Evolutionary conservation across 352 stramenopile genomes (phyloP).

Genomic region (Pythium apleroticum): DNA sequence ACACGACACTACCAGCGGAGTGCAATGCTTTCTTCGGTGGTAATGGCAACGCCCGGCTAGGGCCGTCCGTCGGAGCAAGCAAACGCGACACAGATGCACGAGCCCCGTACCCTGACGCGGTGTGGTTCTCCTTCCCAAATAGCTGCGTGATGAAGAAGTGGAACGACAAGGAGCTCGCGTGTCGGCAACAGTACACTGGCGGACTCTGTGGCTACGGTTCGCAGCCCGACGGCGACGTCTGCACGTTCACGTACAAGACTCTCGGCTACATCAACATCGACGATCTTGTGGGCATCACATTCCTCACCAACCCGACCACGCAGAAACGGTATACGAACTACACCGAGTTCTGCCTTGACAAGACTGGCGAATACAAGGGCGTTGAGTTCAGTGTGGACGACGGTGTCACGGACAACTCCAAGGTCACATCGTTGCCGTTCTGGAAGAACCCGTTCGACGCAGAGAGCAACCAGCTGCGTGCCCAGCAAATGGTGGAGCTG

Average conservation of each 20-base stretch:
- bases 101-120: slow-evolving; percentile 53
- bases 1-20: slow-evolving; percentile 18
- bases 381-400: slow-evolving; percentile 42
- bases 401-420: slow-evolving; percentile 13
- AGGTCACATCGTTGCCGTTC: slow-evolving; percentile 43
- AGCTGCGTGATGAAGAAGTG: slow-evolving; percentile 45
- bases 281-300: slow-evolving; percentile 73
- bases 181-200: slow-evolving; percentile 20
- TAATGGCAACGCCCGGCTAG: slow-evolving; percentile 28
- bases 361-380: slow-evolving; percentile 28
- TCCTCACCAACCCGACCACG: slow-evolving; percentile 31
- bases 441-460: slow-evolving; percentile 46
- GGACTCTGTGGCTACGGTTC: slow-evolving; percentile 28
- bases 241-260: slow-evolving; percentile 38
- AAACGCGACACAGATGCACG: slow-evolving; percentile 35
- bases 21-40: slow-evolving; percentile 19
- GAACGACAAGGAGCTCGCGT: slow-evolving; percentile 36
- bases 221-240: slow-evolving; percentile 18
- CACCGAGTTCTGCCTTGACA: slow-evolving; percentile 50
- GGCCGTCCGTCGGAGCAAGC: slow-evolving; percentile 41
- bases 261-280: slow-evolving; percentile 55
- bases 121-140: slow-evolving; percentile 74
- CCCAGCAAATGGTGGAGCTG: slow-evolving; percentile 37
- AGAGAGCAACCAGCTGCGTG: slow-evolving; percentile 34
- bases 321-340: slow-evolving; percentile 42